phyloP scores from a whole-genome alignment of 225 moss, liverwort and hornwort genomes.

The Polytrichum commune region DNA sequence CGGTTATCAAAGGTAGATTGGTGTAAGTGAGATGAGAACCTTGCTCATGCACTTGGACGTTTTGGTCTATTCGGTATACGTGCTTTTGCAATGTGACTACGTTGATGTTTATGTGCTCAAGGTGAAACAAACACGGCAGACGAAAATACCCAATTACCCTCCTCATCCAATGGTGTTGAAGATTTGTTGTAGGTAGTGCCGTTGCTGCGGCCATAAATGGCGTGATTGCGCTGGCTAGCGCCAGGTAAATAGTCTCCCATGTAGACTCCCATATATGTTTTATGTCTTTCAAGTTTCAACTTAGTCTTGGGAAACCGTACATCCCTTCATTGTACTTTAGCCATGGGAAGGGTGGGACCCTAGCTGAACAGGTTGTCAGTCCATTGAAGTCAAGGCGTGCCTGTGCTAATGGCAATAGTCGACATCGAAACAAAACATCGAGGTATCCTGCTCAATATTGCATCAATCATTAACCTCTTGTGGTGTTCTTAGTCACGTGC shows the following conservation, averaged over 20 bases:
- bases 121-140: too few species aligned
- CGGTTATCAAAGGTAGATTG: conserved; percentile 63
- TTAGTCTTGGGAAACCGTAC: conserved; percentile 29
- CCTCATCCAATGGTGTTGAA: conserved; percentile 27
- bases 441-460: conserved; percentile 15
- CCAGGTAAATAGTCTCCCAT: conserved; percentile 49
- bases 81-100: conserved; percentile 37
- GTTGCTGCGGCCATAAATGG: conserved; percentile 32
- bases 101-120: too few species aligned
- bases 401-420: conserved; percentile 35
- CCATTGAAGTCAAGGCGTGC: conserved; percentile 34
- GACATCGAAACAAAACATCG: conserved; percentile 15
- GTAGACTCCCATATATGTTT: conserved; percentile 42
- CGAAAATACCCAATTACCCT: too few species aligned
- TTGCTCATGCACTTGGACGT: conserved; percentile 39
- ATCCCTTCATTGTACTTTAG: conserved; percentile 31
- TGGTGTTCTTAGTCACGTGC: too few species aligned
- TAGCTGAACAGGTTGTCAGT: conserved; percentile 45
- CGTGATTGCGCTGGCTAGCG: conserved; percentile 37
- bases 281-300: conserved; percentile 27
- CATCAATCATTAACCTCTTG: too few species aligned
- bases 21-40: conserved; percentile 58
- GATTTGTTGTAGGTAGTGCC: conserved; percentile 47
- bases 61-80: conserved; percentile 33
- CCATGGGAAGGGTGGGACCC: conserved; percentile 17